These are phyloP conservation scores for Coix lacrymajobi DNA, from an alignment of 176 grass and related monocot genomes.

Conservation along the genomic window DNA sequence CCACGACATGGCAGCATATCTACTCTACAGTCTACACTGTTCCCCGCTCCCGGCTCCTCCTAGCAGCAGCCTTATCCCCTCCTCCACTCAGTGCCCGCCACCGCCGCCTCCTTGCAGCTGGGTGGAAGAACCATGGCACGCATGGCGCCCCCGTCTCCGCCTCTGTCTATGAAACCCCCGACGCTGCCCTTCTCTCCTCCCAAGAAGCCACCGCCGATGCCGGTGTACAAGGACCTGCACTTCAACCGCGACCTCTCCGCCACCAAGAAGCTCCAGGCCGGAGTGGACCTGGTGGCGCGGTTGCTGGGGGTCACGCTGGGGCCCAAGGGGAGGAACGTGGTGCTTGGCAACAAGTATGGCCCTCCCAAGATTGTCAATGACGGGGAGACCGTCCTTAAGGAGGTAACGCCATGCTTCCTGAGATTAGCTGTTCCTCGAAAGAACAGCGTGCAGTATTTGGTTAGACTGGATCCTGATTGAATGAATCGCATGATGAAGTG, in stretches of 20 bases:
- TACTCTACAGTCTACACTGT: neutral
- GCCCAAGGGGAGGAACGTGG: slow-evolving; percentile 90
- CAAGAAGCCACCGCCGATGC: slow-evolving; percentile 50
- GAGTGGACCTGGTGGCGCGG: slow-evolving; percentile 79
- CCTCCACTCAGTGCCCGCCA: neutral
- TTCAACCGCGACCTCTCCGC: slow-evolving; percentile 90
- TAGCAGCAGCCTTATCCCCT: slow-evolving; percentile 42
- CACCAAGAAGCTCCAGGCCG: slow-evolving; percentile 87
- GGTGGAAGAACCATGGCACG: neutral
- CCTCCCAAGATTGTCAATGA: slow-evolving; percentile 96
- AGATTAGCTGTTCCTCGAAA: neutral
- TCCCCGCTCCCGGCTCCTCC: neutral
- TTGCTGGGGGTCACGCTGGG: slow-evolving; percentile 90
- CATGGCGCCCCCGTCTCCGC: slow-evolving; percentile 49
- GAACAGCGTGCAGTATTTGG: neutral
- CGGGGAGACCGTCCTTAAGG: slow-evolving; percentile 87
- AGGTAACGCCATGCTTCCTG: slow-evolving; percentile 37
- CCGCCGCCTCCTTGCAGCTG: neutral
- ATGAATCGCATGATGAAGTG: neutral
- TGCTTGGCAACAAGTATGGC: slow-evolving; percentile 86
- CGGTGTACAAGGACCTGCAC: slow-evolving; percentile 78
- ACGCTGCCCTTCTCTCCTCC: slow-evolving; percentile 74
- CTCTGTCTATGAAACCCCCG: slow-evolving; percentile 48
- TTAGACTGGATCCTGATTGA: neutral
- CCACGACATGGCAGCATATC: neutral